These are phyloP conservation scores for Poa pratensis DNA, from an alignment of 176 grass and related monocot genomes.

Conservation along the genomic window DNA sequence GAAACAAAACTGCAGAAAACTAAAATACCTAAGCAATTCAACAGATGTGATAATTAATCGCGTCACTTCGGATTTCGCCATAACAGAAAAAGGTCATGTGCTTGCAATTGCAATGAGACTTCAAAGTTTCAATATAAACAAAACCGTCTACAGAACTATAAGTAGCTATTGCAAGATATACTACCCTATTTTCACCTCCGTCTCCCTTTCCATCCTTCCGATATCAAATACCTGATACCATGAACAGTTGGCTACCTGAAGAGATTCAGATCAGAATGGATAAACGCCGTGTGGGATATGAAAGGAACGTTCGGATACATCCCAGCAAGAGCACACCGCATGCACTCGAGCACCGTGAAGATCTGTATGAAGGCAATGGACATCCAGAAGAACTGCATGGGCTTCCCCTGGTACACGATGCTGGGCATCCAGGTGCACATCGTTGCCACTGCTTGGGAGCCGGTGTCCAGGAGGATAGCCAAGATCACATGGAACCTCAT, in stretches of 20 bases:
- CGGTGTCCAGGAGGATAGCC: conserved; percentile 87
- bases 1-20: background rate
- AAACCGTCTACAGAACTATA: conserved; percentile 21
- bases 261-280: conserved; percentile 85
- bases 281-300: conserved; percentile 77
- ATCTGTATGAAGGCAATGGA: conserved; percentile 72
- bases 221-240: background rate
- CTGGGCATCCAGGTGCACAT: conserved; percentile 90
- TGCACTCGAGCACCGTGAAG: conserved; percentile 81
- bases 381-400: conserved; percentile 80
- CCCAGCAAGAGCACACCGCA: conserved; percentile 74
- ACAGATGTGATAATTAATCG: background rate
- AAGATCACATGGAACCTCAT: conserved; percentile 89
- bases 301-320: conserved; percentile 85
- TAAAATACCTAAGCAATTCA: conserved; percentile 13
- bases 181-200: conserved; percentile 6
- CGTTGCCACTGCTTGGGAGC: conserved; percentile 71
- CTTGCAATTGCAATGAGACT: conserved; percentile 17
- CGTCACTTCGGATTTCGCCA: background rate
- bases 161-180: background rate
- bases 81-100: conserved; percentile 16
- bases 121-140: conserved; percentile 27
- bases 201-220: background rate
- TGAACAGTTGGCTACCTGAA: conserved; percentile 57
- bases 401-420: conserved; percentile 61